phyloP scores from a whole-genome alignment of 1,284 basidiomycete genomes.

The Anthracocystis walkeri region DNA sequence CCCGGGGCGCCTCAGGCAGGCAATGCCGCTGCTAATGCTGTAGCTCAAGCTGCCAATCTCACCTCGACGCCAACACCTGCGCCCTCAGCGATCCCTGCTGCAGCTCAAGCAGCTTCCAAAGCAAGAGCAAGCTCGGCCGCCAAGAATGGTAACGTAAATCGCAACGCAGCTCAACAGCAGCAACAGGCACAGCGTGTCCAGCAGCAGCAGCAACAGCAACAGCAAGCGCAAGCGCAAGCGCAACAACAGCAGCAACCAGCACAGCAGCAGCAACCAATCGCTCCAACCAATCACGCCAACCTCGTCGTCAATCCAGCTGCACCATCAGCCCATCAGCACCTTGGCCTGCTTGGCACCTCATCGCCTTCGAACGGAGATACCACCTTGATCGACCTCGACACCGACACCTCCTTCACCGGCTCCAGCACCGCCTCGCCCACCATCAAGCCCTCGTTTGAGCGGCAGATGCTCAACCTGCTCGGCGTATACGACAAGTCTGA shows the following conservation, averaged over 20 bases:
- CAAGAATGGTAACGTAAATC: conserved; percentile 7
- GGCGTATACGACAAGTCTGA: conserved; percentile 38
- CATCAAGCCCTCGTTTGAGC: conserved; percentile 33
- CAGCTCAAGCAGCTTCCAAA: conserved; percentile 8
- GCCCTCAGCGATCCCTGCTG: background rate
- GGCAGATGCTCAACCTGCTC: conserved; percentile 40
- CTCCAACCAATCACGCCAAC: background rate
- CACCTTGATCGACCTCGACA: conserved; percentile 12
- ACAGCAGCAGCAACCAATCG: conserved; percentile 18
- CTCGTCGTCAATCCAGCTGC: conserved; percentile 31
- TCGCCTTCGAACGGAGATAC: conserved; percentile 14
- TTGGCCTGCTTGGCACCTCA: conserved; percentile 23
- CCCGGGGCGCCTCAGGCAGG: conserved; percentile 21
- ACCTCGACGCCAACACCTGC: conserved; percentile 24
- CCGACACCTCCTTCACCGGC: conserved; percentile 3
- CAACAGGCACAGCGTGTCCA: conserved; percentile 11
- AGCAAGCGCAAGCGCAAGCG: conserved; percentile 11
- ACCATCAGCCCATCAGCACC: conserved; percentile 31
- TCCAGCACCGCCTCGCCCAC: conserved; percentile 1
- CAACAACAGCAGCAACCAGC: conserved; percentile 14
- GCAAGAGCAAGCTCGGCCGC: conserved; percentile 6
- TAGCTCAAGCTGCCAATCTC: conserved; percentile 40
- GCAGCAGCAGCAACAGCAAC: conserved; percentile 13
- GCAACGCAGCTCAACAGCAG: conserved; percentile 13
- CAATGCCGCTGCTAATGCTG: conserved; percentile 40